Conservation (phyloP, 257 asterid species). For the Solanum piurae region DNA sequence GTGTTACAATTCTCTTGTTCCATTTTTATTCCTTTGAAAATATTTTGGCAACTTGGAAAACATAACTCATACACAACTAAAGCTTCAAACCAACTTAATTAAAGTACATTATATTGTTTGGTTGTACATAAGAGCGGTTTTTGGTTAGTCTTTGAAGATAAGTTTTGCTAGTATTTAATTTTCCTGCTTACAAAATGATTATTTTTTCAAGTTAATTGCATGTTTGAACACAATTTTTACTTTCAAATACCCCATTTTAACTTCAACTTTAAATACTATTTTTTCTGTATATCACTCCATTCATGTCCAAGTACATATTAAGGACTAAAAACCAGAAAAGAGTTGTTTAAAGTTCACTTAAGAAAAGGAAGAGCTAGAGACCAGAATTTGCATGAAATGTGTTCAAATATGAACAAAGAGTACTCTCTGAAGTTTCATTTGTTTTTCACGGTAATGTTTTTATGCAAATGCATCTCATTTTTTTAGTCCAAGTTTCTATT, state of each 20-base stretch:
- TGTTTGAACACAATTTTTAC: background rate
- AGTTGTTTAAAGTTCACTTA: background rate
- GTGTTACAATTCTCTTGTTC: background rate
- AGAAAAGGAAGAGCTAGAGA: background rate
- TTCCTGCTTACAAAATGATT: background rate
- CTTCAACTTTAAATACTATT: background rate
- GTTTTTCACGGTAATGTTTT: constrained; percentile 6
- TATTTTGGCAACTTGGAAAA: background rate
- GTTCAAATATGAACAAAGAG: background rate
- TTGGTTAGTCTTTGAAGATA: background rate
- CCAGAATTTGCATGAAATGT: background rate
- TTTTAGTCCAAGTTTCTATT: background rate
- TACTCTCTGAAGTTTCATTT: background rate
- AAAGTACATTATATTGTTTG: background rate
- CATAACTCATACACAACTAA: background rate
- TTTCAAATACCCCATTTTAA: background rate
- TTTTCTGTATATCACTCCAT: background rate
- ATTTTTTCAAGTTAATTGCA: background rate
- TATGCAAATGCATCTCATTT: background rate
- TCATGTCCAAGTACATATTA: background rate
- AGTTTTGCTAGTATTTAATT: background rate
- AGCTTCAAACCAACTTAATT: background rate
- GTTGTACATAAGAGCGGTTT: background rate
- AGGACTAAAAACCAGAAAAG: background rate
- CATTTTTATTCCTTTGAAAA: background rate